Evolutionary conservation across 2,329 filamentous ascomycete genomes (phyloP).

Genomic region (Chaetomium globosum): DNA sequence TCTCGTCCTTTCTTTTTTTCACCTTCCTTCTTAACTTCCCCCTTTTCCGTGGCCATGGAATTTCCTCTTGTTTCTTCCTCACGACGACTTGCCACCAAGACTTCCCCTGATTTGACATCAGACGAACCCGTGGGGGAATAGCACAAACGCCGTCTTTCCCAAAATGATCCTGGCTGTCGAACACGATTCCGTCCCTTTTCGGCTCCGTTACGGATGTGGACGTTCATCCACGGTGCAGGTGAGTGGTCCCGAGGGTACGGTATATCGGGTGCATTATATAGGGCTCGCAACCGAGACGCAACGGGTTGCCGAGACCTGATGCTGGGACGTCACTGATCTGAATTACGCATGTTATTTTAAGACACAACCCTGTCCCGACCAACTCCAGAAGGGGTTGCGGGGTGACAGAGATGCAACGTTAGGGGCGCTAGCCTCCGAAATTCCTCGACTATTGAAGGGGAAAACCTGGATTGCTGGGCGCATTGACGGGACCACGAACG

Average conservation of each 20-base stretch:
- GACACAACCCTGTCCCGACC: constrained; percentile 27
- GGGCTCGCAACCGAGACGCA: not conserved
- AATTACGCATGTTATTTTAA: constrained; percentile 32
- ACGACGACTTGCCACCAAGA: not conserved
- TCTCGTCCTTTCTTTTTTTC: not conserved
- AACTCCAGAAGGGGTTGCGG: constrained; percentile 20
- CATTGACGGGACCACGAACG: constrained; percentile 24
- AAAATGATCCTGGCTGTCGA: not conserved
- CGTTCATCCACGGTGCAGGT: not conserved
- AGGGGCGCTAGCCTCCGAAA: constrained; percentile 25
- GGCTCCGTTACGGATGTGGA: not conserved
- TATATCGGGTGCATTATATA: constrained; percentile 10
- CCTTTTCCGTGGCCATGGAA: not conserved
- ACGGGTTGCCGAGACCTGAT: constrained; percentile 18
- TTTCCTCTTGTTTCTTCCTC: not conserved
- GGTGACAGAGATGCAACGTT: constrained; percentile 31
- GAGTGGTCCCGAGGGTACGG: not conserved
- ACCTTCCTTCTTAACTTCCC: not conserved
- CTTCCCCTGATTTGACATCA: not conserved
- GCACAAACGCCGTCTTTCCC: not conserved
- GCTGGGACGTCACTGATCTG: constrained; percentile 31
- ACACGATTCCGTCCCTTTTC: not conserved
- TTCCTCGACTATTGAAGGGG: constrained; percentile 30
- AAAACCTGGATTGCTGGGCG: constrained; percentile 30
- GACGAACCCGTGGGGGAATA: not conserved